A percentile compares a stretch with the other conserved stretches of the same genome.
These are phyloP conservation scores for Alternaria alternata DNA, from an alignment of 2,329 filamentous ascomycete genomes.

Conservation along the genomic window DNA sequence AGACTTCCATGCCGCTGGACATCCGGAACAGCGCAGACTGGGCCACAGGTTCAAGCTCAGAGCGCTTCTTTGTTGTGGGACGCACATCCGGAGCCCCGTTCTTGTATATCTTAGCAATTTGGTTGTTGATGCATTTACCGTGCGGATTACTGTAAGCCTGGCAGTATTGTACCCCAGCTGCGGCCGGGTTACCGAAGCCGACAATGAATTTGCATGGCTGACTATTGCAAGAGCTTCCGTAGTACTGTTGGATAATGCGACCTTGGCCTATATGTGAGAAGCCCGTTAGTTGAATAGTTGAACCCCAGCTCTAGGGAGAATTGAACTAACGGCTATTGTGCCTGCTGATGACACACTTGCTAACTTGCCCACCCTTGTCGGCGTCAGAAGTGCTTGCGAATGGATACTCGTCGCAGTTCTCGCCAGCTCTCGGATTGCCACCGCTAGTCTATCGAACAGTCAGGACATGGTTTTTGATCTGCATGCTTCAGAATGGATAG, in stretches of 20 bases:
- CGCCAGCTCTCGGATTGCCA: conserved; percentile 1
- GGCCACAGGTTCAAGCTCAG: background rate
- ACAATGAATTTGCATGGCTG: background rate
- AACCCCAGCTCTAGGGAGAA: background rate
- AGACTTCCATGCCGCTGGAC: background rate
- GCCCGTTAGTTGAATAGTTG: background rate
- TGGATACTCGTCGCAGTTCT: conserved; percentile 3
- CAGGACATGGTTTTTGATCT: background rate
- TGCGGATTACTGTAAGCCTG: background rate
- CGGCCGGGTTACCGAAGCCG: background rate
- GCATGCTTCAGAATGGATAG: background rate
- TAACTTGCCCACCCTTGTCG: background rate
- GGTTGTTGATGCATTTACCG: background rate
- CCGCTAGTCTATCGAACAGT: background rate
- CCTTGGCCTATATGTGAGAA: background rate
- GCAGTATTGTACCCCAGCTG: background rate
- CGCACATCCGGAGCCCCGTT: background rate
- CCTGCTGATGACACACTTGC: background rate
- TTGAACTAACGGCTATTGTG: background rate
- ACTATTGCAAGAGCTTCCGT: background rate
- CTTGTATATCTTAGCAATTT: background rate
- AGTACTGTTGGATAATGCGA: background rate
- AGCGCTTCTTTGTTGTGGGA: background rate
- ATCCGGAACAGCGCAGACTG: background rate
- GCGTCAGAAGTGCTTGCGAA: conserved; percentile 2